Conservation (phyloP, 78 protist genomes). For the Emiliania huxleyi region DNA sequence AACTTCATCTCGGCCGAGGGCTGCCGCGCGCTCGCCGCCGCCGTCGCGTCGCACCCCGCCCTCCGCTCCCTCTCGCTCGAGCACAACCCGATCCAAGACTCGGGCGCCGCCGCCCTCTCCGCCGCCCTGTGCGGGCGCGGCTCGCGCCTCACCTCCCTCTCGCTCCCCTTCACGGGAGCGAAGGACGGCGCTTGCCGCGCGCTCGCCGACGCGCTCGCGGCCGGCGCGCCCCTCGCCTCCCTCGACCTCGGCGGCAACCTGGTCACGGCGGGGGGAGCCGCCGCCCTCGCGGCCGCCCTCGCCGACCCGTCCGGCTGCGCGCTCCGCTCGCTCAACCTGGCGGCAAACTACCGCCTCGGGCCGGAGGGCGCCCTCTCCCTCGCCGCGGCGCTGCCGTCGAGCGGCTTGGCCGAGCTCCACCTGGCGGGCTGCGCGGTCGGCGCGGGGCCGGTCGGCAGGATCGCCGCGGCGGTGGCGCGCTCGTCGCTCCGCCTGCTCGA, state of each 20-base stretch:
- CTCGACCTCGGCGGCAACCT: not conserved
- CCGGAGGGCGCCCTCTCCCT: not conserved
- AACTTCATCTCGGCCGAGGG: not conserved
- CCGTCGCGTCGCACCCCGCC: not conserved
- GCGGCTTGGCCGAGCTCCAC: not conserved
- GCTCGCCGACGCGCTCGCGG: not conserved
- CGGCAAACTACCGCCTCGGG: not conserved
- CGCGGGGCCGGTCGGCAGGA: not conserved
- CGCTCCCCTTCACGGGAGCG: not conserved
- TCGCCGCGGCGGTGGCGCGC: not conserved
- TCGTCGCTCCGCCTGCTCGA: not conserved
- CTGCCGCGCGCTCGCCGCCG: not conserved
- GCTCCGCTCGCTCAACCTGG: not conserved
- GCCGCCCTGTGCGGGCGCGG: not conserved
- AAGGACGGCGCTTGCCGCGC: not conserved
- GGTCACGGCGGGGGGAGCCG: not conserved
- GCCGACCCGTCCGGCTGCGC: not conserved
- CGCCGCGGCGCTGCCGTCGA: not conserved
- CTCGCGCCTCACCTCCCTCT: not conserved
- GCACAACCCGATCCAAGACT: not conserved
- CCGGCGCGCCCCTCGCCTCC: not conserved
- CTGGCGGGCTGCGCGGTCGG: not conserved
- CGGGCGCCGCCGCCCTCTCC: not conserved
- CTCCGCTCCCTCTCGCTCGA: not conserved
- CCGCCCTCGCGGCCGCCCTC: not conserved